Conservation (phyloP, 1,284 basidiomycete genomes). For the Spongiforma sp. region DNA sequence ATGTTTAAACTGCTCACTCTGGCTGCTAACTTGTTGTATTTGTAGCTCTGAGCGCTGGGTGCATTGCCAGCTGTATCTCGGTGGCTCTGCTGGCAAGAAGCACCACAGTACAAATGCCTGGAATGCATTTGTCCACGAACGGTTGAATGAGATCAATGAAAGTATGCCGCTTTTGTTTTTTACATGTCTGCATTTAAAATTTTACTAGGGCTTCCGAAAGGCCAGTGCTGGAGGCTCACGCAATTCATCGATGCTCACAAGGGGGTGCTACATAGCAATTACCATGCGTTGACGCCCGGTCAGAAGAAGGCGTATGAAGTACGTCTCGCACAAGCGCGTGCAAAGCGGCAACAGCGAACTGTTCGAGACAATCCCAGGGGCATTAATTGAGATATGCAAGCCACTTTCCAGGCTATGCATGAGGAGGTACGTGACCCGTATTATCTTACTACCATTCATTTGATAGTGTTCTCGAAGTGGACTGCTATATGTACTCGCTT, state of each 20-base stretch:
- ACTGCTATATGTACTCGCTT: not conserved
- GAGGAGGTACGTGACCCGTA: no score
- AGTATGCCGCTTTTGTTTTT: not conserved
- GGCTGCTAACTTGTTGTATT: no score
- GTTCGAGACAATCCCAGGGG: not conserved
- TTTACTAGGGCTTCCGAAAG: not conserved
- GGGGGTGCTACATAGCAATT: not conserved
- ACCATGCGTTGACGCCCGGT: not conserved
- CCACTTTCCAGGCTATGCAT: no score
- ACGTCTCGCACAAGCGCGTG: no score
- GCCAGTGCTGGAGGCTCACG: not conserved
- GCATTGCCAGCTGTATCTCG: not conserved
- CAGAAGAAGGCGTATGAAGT: not conserved
- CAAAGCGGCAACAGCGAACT: not conserved
- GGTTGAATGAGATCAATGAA: not conserved
- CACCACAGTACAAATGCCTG: not conserved
- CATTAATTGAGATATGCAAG: no score
- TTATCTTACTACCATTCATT: no score
- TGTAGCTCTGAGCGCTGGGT: not conserved
- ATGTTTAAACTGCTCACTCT: no score
- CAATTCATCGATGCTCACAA: not conserved
- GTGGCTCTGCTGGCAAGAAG: not conserved
- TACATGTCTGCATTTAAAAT: no score
- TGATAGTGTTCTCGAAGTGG: no score
- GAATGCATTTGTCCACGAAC: not conserved